These are phyloP conservation scores for Ganoderma leucocontextum DNA, from an alignment of 1,284 basidiomycete genomes.

Conservation along the genomic window DNA sequence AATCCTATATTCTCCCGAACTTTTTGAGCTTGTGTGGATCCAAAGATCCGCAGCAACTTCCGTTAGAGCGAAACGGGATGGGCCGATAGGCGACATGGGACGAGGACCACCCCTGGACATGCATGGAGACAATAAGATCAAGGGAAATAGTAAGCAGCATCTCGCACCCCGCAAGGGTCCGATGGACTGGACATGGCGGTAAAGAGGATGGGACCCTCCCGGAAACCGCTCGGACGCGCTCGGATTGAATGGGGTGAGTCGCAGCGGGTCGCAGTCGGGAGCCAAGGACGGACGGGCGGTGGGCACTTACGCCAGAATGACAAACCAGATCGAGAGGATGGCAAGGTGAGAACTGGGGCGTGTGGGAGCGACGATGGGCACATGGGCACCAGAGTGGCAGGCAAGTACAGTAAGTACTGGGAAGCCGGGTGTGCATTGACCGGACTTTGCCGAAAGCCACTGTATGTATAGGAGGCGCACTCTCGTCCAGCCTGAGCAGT, in stretches of 20 bases:
- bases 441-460: slow-evolving; percentile 24
- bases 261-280: not conserved
- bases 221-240: slow-evolving; percentile 3
- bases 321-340: not conserved
- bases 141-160: not conserved
- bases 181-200: not conserved
- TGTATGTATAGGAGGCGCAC: slow-evolving; percentile 28
- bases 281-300: not conserved
- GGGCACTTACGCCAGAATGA: not conserved
- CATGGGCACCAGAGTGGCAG: not conserved
- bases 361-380: not conserved
- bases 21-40: not conserved
- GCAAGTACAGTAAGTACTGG: not conserved
- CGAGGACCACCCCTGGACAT: not conserved
- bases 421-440: slow-evolving; percentile 19
- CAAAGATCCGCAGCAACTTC: not conserved
- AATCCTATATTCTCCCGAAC: slow-evolving; percentile 16
- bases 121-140: not conserved
- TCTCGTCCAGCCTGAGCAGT: slow-evolving; percentile 16
- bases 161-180: not conserved
- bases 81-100: not conserved
- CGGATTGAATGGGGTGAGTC: not conserved
- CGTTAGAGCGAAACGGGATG: not conserved
- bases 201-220: not conserved
- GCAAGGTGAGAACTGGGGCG: not conserved